These are phyloP conservation scores for Russula lepida DNA, from an alignment of 768 basidiomycete genomes.

Conservation along the genomic window DNA sequence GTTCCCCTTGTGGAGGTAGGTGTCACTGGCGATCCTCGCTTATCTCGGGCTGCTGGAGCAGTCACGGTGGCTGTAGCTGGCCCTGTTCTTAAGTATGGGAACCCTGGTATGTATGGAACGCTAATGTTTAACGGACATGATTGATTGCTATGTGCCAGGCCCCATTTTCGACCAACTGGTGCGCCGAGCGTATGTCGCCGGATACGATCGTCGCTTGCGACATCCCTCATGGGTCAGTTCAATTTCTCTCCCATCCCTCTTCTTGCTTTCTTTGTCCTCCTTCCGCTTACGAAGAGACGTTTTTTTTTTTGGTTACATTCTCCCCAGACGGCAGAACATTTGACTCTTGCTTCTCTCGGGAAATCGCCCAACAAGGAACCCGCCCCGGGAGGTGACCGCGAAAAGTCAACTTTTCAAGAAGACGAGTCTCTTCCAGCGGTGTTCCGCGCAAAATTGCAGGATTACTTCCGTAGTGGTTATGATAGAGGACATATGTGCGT, in stretches of 20 bases:
- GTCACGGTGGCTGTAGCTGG: slow-evolving; percentile 19
- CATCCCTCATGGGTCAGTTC: slow-evolving; percentile 89
- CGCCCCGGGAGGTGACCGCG: slow-evolving; percentile 52
- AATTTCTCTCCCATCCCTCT: not conserved
- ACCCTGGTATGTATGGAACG: slow-evolving; percentile 50
- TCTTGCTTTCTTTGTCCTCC: not conserved
- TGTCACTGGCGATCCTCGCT: slow-evolving; percentile 34
- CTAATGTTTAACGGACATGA: not conserved
- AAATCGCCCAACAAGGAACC: slow-evolving; percentile 32
- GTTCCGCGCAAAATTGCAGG: slow-evolving; percentile 79
- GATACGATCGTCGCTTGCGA: slow-evolving; percentile 81
- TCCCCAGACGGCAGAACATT: slow-evolving; percentile 84
- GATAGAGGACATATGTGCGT: slow-evolving; percentile 94
- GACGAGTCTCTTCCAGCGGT: slow-evolving; percentile 65
- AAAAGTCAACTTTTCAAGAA: slow-evolving; percentile 73
- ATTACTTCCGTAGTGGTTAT: slow-evolving; percentile 90
- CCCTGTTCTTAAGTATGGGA: slow-evolving; percentile 63
- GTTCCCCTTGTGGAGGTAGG: slow-evolving; percentile 36
- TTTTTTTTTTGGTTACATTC: not conserved
- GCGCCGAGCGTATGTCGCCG: slow-evolving; percentile 78
- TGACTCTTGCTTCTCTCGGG: slow-evolving; percentile 69
- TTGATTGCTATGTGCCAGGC: slow-evolving; percentile 38
- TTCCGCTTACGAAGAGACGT: too few species aligned
- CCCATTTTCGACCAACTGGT: slow-evolving; percentile 75
- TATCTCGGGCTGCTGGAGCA: slow-evolving; percentile 29